A percentile compares a stretch with the other conserved stretches of the same genome.
These are phyloP conservation scores for Creolimax fragrantissima DNA, from an alignment of 78 protist species.

Conservation along the genomic window DNA sequence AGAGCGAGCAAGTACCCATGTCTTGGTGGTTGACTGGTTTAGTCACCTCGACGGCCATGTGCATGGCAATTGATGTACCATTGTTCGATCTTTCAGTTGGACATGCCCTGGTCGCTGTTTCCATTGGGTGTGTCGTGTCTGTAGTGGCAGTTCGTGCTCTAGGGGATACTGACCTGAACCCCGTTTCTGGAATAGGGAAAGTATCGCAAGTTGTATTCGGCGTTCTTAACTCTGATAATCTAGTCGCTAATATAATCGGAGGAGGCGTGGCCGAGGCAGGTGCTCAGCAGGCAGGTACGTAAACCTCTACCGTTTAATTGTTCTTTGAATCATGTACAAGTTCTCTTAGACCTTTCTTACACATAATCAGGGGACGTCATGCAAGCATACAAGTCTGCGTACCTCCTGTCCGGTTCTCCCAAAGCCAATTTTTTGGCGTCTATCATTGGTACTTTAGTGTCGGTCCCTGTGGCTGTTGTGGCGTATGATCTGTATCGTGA, in stretches of 20 bases:
- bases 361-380: conserved; percentile 69
- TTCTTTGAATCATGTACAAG: too few relatives aligned
- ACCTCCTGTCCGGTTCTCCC: conserved; percentile 55
- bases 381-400: conserved; percentile 72
- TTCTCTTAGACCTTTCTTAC: too few relatives aligned
- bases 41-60: conserved; percentile 19
- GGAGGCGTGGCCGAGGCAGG: conserved; percentile 30
- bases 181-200: conserved; percentile 67
- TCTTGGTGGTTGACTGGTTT: conserved; percentile 62
- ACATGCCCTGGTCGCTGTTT: conserved; percentile 29
- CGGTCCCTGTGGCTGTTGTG: conserved; percentile 47
- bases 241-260: conserved; percentile 57
- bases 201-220: conserved; percentile 62
- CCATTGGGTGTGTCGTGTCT: conserved; percentile 35
- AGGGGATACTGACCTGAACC: conserved; percentile 67
- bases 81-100: background rate
- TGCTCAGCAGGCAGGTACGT: conserved; percentile 15
- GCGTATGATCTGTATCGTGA: conserved; percentile 49
- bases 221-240: conserved; percentile 36
- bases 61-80: background rate
- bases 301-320: too few relatives aligned
- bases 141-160: conserved; percentile 66
- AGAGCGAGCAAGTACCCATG: conserved; percentile 38
- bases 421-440: conserved; percentile 55
- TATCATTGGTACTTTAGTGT: conserved; percentile 53